Conservation (phyloP, 345 rosid genomes). For the Citropsis articulata region DNA sequence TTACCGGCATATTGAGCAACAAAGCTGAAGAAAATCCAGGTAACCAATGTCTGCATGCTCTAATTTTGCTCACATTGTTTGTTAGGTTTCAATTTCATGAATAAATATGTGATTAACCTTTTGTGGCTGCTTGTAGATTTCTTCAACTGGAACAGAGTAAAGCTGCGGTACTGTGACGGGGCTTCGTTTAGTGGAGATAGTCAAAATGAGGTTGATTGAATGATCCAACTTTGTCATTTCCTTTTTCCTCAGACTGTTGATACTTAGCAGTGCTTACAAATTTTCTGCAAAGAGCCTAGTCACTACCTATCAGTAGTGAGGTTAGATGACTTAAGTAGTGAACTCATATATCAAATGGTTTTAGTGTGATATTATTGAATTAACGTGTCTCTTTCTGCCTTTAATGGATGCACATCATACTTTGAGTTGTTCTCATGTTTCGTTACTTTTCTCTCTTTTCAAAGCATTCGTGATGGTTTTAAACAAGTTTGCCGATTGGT, state of each 20-base stretch:
- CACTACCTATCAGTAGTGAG: neutral
- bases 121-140: constrained; percentile 50
- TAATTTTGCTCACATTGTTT: neutral
- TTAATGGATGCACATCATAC: neutral
- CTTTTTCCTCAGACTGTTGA: neutral
- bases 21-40: constrained; percentile 83
- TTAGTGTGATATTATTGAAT: neutral
- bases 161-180: constrained; percentile 88
- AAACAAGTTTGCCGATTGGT: neutral
- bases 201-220: constrained; percentile 53
- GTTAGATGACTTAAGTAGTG: neutral
- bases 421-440: neutral
- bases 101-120: neutral
- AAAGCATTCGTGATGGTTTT: neutral
- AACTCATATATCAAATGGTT: neutral
- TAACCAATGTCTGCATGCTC: constrained; percentile 18
- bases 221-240: neutral
- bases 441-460: neutral
- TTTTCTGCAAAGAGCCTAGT: neutral
- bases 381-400: neutral
- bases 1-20: constrained; percentile 75
- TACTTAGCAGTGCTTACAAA: neutral
- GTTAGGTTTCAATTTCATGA: neutral
- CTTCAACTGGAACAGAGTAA: constrained; percentile 90
- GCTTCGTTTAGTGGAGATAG: constrained; percentile 83